Evolutionary conservation across 2,329 filamentous ascomycete genomes (phyloP), one percentile per base, ranked within the genome.

Genomic region (Nannizziopsis barbatae): DNA sequence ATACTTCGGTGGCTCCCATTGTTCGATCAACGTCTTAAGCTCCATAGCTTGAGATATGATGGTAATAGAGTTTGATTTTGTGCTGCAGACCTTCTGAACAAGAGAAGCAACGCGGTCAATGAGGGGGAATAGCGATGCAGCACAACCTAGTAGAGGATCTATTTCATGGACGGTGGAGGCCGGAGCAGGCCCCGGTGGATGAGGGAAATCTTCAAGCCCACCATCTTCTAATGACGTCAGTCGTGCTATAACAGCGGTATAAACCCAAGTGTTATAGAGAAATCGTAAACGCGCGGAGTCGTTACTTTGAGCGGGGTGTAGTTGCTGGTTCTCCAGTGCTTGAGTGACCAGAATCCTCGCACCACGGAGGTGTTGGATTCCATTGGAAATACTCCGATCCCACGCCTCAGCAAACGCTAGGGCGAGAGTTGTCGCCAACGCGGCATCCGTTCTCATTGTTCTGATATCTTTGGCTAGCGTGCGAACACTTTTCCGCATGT

Each of bases 141-240:
- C 81, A 56, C 79, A 83, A 9, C 82, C 82, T 78, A 86, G 81
- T 27, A 85, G 63, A 3, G 81, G 81, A 61, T 86, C 82, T n/a
- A 85, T 71, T 50, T 79, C 72, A 17, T 75, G 66, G 49, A 77
- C 68, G 52, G 60, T 66, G 59, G 61, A 65, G 47, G 59, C 67
- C 4, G 71, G 68, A 18, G 66, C 62, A 27, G 67, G 64, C 17
- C 60, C 58, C 9, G n/a, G 59, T 56, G 15, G 60, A 9, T 62
- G 67, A 42, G 51, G 50, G 14, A 73, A 55, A 5, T 73, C 65
- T 37, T 69, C 66, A 39, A 76, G 70, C 10, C 77, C 75, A 18
- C 77, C 75, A 32, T 75, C 73, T 50, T 79, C 76, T 2, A 77
- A 64, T 2, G 80, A 80, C 0, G 80, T 84, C 42, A 86, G 65